Conservation (phyloP, 2,329 filamentous ascomycete genomes). For the Ophiostoma piceae region DNA sequence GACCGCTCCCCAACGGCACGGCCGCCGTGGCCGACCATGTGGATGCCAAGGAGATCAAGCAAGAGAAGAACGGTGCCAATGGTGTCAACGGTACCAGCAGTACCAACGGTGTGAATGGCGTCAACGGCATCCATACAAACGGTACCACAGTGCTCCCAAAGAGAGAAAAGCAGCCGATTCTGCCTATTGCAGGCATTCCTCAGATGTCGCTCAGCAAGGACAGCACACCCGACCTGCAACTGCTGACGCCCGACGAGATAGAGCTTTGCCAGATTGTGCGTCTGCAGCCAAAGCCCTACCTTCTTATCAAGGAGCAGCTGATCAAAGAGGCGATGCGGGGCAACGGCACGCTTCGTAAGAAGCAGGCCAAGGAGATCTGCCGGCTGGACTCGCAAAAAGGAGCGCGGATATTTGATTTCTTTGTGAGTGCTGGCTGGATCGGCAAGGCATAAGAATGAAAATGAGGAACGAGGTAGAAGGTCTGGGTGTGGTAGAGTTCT, state of each 20-base stretch:
- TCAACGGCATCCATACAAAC: slow-evolving; percentile 26
- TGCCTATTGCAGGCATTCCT: slow-evolving; percentile 55
- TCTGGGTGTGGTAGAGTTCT: neutral
- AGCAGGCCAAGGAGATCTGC: slow-evolving; percentile 82
- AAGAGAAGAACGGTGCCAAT: slow-evolving; percentile 17
- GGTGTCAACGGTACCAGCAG: slow-evolving; percentile 34
- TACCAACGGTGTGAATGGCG: slow-evolving; percentile 12
- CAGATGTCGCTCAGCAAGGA: slow-evolving; percentile 68
- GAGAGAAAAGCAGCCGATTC: slow-evolving; percentile 49
- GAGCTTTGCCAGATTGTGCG: slow-evolving; percentile 81
- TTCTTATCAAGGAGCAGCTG: slow-evolving; percentile 91
- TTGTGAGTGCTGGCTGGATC: slow-evolving; percentile 89
- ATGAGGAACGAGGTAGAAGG: neutral
- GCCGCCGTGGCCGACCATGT: slow-evolving; percentile 30
- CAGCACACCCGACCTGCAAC: slow-evolving; percentile 73
- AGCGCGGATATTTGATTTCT: slow-evolving; percentile 85
- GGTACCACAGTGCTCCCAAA: slow-evolving; percentile 38
- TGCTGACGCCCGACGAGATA: slow-evolving; percentile 76
- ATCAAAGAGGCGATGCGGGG: slow-evolving; percentile 84
- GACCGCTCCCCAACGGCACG: slow-evolving; percentile 49
- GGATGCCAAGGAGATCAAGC: neutral
- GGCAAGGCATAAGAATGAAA: slow-evolving; percentile 58
- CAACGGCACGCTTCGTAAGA: slow-evolving; percentile 87
- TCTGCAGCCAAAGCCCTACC: slow-evolving; percentile 87
- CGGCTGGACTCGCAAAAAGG: slow-evolving; percentile 79